These are phyloP conservation scores for Rhynchosporium agropyri DNA, from an alignment of 2,329 filamentous ascomycete species.

Conservation along the genomic window DNA sequence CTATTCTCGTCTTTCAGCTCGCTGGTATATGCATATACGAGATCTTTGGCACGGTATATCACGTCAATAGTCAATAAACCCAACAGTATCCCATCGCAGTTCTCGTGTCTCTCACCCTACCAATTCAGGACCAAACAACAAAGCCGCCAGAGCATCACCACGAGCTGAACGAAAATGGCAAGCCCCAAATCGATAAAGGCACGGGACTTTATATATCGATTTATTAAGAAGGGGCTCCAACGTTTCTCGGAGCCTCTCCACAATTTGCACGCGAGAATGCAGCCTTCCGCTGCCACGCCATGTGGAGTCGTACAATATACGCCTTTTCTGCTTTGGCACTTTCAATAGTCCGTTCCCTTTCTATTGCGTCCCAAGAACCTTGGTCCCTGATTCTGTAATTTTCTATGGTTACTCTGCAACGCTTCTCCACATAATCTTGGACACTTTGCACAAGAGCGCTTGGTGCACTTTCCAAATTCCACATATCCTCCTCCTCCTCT, in stretches of 20 bases:
- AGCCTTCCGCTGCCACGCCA: constrained; percentile 4
- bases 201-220: not conserved
- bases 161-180: constrained; percentile 4
- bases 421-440: too few relatives aligned
- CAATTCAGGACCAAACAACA: not conserved
- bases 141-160: not conserved
- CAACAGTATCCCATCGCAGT: not conserved
- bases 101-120: not conserved
- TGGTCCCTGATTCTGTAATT: not conserved
- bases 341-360: not conserved
- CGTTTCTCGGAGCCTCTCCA: not conserved
- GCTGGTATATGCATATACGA: constrained; percentile 11
- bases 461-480: too few relatives aligned
- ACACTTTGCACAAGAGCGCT: too few relatives aligned
- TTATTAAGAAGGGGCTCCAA: not conserved
- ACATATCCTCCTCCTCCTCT: too few relatives aligned
- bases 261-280: not conserved
- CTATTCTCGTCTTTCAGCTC: not conserved
- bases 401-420: too few relatives aligned
- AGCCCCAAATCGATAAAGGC: not conserved
- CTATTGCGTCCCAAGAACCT: not conserved
- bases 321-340: not conserved
- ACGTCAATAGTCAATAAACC: not conserved
- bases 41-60: not conserved
- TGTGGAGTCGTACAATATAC: not conserved